Conservation (phyloP, 108 stramenopile genomes). For the Stephanodiscus minutulus region DNA sequence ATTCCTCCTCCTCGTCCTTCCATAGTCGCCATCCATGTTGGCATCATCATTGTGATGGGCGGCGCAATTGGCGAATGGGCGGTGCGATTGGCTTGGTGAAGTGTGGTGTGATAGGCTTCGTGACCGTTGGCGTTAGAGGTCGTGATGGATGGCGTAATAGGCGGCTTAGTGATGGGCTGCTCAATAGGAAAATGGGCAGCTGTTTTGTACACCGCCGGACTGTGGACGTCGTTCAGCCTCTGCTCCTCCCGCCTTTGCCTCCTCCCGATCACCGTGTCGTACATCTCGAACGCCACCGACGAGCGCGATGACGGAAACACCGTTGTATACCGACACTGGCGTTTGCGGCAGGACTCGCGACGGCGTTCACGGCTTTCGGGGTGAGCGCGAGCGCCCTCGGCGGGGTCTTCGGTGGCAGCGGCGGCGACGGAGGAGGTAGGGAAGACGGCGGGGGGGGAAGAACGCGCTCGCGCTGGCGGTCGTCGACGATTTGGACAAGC, state of each 20-base stretch:
- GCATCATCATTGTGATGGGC: too few relatives aligned
- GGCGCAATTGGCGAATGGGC: too few relatives aligned
- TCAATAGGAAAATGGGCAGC: too few relatives aligned
- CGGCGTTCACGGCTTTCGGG: slow-evolving; percentile 77
- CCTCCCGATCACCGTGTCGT: slow-evolving; percentile 75
- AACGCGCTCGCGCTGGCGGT: slow-evolving; percentile 37
- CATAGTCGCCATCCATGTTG: too few relatives aligned
- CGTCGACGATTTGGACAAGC: too few relatives aligned
- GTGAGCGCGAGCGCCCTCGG: slow-evolving; percentile 66
- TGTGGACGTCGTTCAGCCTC: slow-evolving; percentile 70
- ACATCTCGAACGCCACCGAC: slow-evolving; percentile 71
- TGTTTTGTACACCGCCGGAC: slow-evolving; percentile 77
- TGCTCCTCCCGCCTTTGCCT: slow-evolving; percentile 83
- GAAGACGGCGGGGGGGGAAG: slow-evolving; percentile 18
- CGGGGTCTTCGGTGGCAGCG: slow-evolving; percentile 69
- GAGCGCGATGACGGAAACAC: slow-evolving; percentile 65
- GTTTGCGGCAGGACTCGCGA: slow-evolving; percentile 66
- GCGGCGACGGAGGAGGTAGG: slow-evolving; percentile 20
- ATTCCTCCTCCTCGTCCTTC: slow-evolving; percentile 31
- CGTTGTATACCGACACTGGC: slow-evolving; percentile 66
- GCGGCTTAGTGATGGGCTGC: too few relatives aligned
- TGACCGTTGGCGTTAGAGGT: too few relatives aligned
- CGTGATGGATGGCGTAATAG: too few relatives aligned
- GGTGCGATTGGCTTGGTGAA: too few relatives aligned
- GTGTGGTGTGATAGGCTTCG: too few relatives aligned